Conservation (phyloP, 345 rosid species). For the Durio zibethinus region DNA sequence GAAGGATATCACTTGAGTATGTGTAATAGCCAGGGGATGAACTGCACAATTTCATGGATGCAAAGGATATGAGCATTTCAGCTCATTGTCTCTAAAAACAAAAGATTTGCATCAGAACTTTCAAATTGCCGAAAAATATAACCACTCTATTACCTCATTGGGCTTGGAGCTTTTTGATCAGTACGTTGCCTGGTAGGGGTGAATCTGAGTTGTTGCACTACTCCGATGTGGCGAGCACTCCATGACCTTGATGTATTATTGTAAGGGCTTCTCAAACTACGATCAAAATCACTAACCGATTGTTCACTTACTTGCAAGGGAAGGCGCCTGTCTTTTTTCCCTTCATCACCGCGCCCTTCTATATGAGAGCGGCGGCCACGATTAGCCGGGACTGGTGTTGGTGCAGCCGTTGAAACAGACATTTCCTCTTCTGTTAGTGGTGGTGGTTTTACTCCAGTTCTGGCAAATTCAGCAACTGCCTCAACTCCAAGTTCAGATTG, state of each 20-base stretch:
- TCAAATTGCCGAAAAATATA: slow-evolving; percentile 16
- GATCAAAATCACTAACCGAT: slow-evolving; percentile 34
- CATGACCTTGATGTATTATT: slow-evolving; percentile 41
- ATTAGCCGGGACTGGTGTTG: slow-evolving; percentile 29
- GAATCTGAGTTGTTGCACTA: slow-evolving; percentile 39
- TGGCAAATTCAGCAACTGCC: slow-evolving; percentile 47
- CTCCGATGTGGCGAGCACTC: slow-evolving; percentile 44
- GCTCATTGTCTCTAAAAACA: neutral
- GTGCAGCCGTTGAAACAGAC: slow-evolving; percentile 28
- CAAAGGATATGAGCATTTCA: slow-evolving; percentile 3
- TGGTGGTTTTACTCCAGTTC: slow-evolving; percentile 53
- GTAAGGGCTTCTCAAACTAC: slow-evolving; percentile 49
- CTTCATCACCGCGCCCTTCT: neutral
- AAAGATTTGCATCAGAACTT: neutral
- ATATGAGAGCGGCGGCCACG: neutral
- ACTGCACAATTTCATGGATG: slow-evolving; percentile 27
- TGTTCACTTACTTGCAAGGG: slow-evolving; percentile 23
- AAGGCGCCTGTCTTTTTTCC: slow-evolving; percentile 25
- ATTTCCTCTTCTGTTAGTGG: slow-evolving; percentile 29
- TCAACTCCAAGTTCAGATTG: slow-evolving; percentile 53
- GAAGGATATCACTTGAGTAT: slow-evolving; percentile 42
- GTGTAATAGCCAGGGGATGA: slow-evolving; percentile 44
- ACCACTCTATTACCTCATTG: slow-evolving; percentile 43
- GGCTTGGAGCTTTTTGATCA: slow-evolving; percentile 26
- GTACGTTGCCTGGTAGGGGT: slow-evolving; percentile 42